Evolutionary conservation across 352 stramenopile species (phyloP).

Genomic region (Phytophthora megakarya): DNA sequence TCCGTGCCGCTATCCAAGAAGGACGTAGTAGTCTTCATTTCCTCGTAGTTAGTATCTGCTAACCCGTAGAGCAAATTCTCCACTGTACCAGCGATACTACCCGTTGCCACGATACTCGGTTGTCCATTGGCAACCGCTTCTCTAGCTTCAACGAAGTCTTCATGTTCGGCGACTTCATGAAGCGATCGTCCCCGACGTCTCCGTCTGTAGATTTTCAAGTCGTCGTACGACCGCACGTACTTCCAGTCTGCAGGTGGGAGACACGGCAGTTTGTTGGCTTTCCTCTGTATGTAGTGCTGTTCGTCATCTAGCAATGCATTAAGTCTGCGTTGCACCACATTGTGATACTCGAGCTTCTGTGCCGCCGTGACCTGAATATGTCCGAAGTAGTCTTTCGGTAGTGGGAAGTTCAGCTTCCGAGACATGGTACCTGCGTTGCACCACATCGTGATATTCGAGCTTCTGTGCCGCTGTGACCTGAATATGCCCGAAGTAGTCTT

Average conservation of each 20-base stretch:
- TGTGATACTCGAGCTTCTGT: slow-evolving; percentile 41
- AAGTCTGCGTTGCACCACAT: slow-evolving; percentile 26
- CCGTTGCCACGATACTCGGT: slow-evolving; percentile 46
- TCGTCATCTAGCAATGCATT: slow-evolving; percentile 34
- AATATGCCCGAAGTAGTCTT: slow-evolving; percentile 36
- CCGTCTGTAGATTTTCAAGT: slow-evolving; percentile 45
- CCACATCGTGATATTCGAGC: slow-evolving; percentile 35
- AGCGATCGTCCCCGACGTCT: slow-evolving; percentile 20
- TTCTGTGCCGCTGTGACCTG: slow-evolving; percentile 38
- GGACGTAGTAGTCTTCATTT: slow-evolving; percentile 35
- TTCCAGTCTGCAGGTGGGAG: slow-evolving; percentile 48
- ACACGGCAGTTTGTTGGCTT: slow-evolving; percentile 27
- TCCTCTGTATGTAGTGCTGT: slow-evolving; percentile 25
- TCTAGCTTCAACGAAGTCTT: slow-evolving; percentile 22
- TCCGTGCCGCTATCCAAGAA: slow-evolving; percentile 36
- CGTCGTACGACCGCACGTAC: slow-evolving; percentile 39
- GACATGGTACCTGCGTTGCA: slow-evolving; percentile 21
- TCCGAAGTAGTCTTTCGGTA: slow-evolving; percentile 41
- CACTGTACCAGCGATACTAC: slow-evolving; percentile 37
- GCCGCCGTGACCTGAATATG: slow-evolving; percentile 26
- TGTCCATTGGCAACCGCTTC: slow-evolving; percentile 20
- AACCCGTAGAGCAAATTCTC: slow-evolving; percentile 44
- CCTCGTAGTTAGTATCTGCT: slow-evolving; percentile 30
- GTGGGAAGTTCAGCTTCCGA: slow-evolving; percentile 20
- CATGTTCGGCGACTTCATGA: slow-evolving; percentile 23